Conservation (phyloP, 768 basidiomycete species). For the Rhizopogon roseolus region DNA sequence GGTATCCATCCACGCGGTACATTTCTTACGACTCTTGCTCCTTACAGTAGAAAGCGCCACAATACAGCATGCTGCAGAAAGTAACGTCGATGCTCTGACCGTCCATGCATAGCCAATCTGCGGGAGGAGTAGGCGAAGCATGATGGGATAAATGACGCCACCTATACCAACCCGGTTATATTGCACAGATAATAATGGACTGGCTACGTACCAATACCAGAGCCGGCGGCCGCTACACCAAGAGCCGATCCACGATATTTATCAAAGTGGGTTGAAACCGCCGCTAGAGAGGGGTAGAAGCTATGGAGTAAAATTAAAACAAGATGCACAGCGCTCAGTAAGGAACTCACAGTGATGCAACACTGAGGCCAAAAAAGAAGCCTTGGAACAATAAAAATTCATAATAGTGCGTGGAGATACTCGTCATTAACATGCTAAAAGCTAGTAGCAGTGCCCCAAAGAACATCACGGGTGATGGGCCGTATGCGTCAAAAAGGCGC, state of each 20-base stretch:
- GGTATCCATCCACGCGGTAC: constrained; percentile 13
- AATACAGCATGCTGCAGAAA: constrained; percentile 43
- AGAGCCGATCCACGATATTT: constrained; percentile 67
- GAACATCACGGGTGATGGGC: constrained; percentile 49
- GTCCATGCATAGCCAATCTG: constrained; percentile 58
- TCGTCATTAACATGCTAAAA: constrained; percentile 55
- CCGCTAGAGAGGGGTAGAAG: constrained; percentile 66
- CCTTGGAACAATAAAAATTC: constrained; percentile 63
- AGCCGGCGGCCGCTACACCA: constrained; percentile 69
- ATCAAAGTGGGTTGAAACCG: constrained; percentile 61
- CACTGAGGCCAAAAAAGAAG: constrained; percentile 58
- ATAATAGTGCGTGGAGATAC: constrained; percentile 51
- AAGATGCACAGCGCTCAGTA: background rate
- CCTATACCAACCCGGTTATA: constrained; percentile 34
- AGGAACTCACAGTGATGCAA: constrained; percentile 54
- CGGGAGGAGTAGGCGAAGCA: constrained; percentile 53
- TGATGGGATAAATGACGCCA: constrained; percentile 65
- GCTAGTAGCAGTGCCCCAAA: constrained; percentile 45
- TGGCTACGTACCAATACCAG: constrained; percentile 44
- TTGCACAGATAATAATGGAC: constrained; percentile 10
- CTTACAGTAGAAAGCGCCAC: constrained; percentile 45
- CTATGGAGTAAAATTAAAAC: constrained; percentile 29
- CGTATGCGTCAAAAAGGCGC: constrained; percentile 53
- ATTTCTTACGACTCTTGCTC: constrained; percentile 14
- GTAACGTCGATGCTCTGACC: constrained; percentile 51